Base-by-base conservation (phyloP, 352 stramenopile species). In the Globisporangium takayamanum region DNA sequence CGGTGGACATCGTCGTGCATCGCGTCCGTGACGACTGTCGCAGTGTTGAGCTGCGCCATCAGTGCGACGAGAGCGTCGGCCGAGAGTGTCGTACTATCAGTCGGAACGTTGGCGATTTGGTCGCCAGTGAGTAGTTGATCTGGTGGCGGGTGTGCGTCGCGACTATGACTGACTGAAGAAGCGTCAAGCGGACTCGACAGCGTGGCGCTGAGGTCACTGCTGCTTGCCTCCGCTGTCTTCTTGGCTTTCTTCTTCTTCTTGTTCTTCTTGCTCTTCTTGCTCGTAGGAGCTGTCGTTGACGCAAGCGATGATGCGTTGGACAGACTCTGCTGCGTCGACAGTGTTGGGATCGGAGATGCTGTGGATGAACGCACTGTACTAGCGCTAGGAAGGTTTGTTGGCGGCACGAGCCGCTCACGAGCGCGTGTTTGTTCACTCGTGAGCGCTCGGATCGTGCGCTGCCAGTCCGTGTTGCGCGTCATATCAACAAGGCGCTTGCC, bases 231-330 rank as follows among this genome's bases (percentile, higher is more conserved):
- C 41, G 3, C 22, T 14, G 0, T 4, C 14, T 39, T 1, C 22
- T n/a, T n/a, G 16, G 6, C n/a, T 8, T 33, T 20, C 18, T n/a
- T 20, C n/a, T 28, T 50, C 20, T n/a, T n/a, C n/a, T n/a, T n/a
- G n/a, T 46, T 46, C 52, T 57, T 50, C 37, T 55, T 55, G 14
- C 22, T 22, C 12, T 41, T 41, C 52, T 50, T 50, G 11, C 37
- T 63, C n/a, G 72, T 74, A 52, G 63, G 72, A 26, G 68, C 68
- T 2, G 22, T 52, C 60, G 18, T 64, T 64, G 57, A 28, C 59
- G 18, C 15, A 5, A 1, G 5, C 26, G 48, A 53, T 10, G 20
- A 16, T 18, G 8, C 16, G 1, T 48, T 16, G 16, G 22, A n/a
- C 42, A 10, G 0, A 8, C 0, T 18, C 16, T 6, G 22, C 1